A percentile compares a stretch with the other conserved stretches of the same genome.
These are phyloP conservation scores for Rickenella mellea DNA, from an alignment of 768 basidiomycete genomes.

Conservation along the genomic window DNA sequence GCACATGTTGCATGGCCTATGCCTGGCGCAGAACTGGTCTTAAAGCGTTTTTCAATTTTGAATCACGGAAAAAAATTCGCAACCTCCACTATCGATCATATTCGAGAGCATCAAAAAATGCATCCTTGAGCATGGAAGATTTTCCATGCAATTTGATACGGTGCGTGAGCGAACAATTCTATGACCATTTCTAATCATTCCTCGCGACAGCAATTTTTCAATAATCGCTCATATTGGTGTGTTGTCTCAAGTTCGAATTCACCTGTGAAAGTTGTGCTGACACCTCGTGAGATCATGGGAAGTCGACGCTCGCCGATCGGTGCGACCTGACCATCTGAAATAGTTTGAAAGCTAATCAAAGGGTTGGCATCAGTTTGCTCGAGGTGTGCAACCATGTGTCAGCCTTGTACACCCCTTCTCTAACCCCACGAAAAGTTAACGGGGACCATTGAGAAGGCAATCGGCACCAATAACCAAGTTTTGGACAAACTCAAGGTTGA, in stretches of 20 bases:
- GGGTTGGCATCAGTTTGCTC: conserved; percentile 40
- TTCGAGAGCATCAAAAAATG: no score
- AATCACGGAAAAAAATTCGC: no score
- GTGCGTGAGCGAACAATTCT: no score
- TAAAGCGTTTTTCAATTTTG: no score
- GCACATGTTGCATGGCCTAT: no score
- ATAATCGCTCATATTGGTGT: conserved; percentile 93
- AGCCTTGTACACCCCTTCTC: conserved; percentile 6
- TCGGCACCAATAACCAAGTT: conserved; percentile 73
- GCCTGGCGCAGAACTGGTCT: background rate
- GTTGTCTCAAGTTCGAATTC: no score
- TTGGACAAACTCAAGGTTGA: conserved; percentile 95
- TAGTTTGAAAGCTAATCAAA: conserved; percentile 3
- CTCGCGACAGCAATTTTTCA: conserved; percentile 69
- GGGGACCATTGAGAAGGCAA: conserved; percentile 64
- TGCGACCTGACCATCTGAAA: conserved; percentile 12
- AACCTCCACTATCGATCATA: no score
- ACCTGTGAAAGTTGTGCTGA: no score
- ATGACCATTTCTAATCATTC: no score
- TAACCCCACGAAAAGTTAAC: conserved; percentile 52
- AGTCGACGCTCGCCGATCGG: conserved; percentile 89
- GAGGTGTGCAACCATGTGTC: conserved; percentile 42
- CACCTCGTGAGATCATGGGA: conserved; percentile 80
- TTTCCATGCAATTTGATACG: conserved; percentile 63
- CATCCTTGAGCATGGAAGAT: conserved; percentile 40